Evolutionary conservation across 352 stramenopile genomes (phyloP).

Genomic region (Peronospora belbahrii): DNA sequence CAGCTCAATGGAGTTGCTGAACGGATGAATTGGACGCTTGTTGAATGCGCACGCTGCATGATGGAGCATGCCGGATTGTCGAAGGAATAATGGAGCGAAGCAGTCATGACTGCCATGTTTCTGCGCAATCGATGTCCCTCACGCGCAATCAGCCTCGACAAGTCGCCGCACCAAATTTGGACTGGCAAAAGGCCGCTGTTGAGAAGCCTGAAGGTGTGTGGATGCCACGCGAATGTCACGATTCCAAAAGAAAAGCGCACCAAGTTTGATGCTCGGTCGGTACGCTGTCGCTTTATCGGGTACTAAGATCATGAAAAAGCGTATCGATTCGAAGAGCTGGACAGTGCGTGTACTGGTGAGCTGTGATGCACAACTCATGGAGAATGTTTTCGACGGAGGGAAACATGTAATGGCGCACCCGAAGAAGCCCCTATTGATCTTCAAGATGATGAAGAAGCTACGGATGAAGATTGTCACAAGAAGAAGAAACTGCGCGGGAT

Average conservation of each 20-base stretch:
- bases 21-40: no score
- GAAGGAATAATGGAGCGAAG: no score
- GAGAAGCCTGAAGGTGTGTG: neutral
- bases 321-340: neutral
- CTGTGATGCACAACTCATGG: neutral
- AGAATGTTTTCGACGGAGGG: neutral
- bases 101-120: no score
- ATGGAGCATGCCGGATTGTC: no score
- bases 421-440: neutral
- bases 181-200: neutral
- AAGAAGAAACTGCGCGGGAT: neutral
- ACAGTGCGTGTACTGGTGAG: neutral
- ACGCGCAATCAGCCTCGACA: no score
- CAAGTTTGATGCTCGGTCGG: constrained; percentile 1
- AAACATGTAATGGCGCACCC: neutral
- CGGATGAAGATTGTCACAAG: neutral
- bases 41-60: no score
- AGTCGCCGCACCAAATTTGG: no score
- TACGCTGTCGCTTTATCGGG: constrained; percentile 2
- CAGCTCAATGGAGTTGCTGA: no score
- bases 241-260: neutral
- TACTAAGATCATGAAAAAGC: constrained; percentile 7
- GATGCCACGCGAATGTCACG: neutral
- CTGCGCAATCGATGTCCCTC: no score
- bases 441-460: neutral